Evolutionary conservation across 129 eudicot species (phyloP), one percentile per base, ranked within the genome.

Genomic region (Glebionis coronaria): DNA sequence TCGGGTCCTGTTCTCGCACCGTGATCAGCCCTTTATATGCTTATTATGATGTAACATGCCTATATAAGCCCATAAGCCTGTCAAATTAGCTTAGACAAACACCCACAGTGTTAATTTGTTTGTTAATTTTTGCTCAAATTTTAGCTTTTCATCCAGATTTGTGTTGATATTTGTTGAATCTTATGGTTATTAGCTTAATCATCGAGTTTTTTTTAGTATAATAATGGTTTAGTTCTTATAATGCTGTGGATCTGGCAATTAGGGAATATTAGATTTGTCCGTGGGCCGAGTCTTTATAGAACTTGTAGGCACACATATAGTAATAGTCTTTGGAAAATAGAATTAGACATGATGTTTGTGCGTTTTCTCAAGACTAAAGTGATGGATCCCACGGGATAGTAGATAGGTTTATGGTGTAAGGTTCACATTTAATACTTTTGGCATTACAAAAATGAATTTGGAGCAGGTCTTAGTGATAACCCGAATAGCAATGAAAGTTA

Each of bases 191-290:
- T 52, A 42, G 56, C n/a, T 44, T 18, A 40, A 23, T 44, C 3
- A 44, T 38, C 8, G n/a, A 45, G 65, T 70, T 8, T 27, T 58
- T n/a, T 27, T 4, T 45, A 8, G 19, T 46, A 9, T 46, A 46
- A 60, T 25, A 27, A 28, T 5, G 51, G 29, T 58, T 47, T 71
- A 5, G 31, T 70, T 1, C 35, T 71, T n/a, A 13, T 61, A 18
- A 61, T 9, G 44, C 18, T 8, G 61, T 61, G 42, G 69, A 61
- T 72, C 70, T 72, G 14, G 15, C 25, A 12, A 4, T 38, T 62
- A 25, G 44, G 7, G 64, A 15, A 35, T 40, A 28, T 1, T 61
- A 8, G 40, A 71, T 71, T 61, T 61, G 61, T 7, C 21, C 12
- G 2, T 15, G n/a, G 19, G 29, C 31, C 2, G 5, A 31, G 15